Evolutionary conservation across 108 stramenopile species (phyloP), one percentile per base, ranked within the genome.

Genomic region (Pseudonitzschia delicatissima): DNA sequence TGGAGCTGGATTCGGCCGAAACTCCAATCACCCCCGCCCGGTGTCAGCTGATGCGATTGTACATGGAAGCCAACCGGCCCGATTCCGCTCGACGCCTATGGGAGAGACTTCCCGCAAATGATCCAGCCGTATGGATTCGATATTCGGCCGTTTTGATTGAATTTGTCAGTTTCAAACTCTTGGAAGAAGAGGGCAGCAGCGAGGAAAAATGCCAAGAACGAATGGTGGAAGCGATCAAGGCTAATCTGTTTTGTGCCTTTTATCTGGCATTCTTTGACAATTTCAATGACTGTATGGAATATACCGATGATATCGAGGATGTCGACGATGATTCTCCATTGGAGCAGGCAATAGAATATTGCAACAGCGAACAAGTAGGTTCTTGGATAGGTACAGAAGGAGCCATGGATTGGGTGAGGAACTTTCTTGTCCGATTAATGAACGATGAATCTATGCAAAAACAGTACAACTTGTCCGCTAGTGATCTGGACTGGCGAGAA

Each of bases 271-370:
- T 89, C 76, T 73, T 50, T 57, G 79, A 86, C 1, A 71, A 62
- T n/a, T 91, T 95, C 68, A 58, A 82, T 15, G 34, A 53, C 23
- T 85, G 73, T 9, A 87, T 95, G 83, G 94, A 95, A 66, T 88
- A 88, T 47, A 77, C 78, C 17, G 90, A 90, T 8, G 92, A 93
- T 58, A 73, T 93, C 34, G 88, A 88, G 62, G 91, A 88, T 59
- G 75, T 77, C 8, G 73, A 73, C n/a, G 85, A 83, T 35, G 60
- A 40, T 45, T 50, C 55, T 32, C 62, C 86, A 23, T 68, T 96
- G 63, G 88, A 88, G 62, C 81, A 86, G 73, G 89, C 87, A 23
- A 88, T 95, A 68, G 94, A 95, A 69, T 93, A 93, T 68, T 85
- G 84, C 50, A 78, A 83, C 35, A 72, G 74, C 25, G 78, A 80